These are phyloP conservation scores for Tolypocladium ophioglossoides DNA, from an alignment of 2,329 filamentous ascomycete species.

Conservation along the genomic window DNA sequence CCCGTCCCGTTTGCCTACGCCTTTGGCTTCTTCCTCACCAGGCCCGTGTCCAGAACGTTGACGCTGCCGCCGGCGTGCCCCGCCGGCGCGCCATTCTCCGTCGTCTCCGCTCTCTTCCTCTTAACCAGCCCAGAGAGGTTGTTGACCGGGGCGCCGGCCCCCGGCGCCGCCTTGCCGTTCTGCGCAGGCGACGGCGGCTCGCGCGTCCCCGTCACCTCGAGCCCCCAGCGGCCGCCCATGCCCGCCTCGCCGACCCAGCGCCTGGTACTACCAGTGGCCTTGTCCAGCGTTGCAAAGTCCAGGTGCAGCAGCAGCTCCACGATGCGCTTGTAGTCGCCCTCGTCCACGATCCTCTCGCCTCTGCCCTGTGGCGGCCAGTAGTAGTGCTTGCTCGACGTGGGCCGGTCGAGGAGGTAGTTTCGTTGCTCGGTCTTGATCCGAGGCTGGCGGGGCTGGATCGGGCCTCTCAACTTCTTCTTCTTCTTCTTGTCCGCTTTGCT, in stretches of 20 bases:
- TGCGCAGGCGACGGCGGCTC: conserved; percentile 10
- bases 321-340: conserved; percentile 55
- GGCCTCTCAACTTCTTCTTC: conserved; percentile 41
- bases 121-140: conserved; percentile 39
- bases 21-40: conserved; percentile 49
- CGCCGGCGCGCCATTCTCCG: conserved; percentile 6
- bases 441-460: conserved; percentile 53
- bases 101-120: conserved; percentile 28
- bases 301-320: conserved; percentile 61
- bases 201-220: conserved; percentile 35
- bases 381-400: conserved; percentile 50
- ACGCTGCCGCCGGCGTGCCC: conserved; percentile 11
- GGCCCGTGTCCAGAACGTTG: conserved; percentile 36
- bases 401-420: conserved; percentile 37
- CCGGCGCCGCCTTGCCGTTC: conserved; percentile 5
- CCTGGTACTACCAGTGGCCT: conserved; percentile 52
- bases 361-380: conserved; percentile 52
- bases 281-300: conserved; percentile 57
- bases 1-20: conserved; percentile 2
- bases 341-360: conserved; percentile 52
- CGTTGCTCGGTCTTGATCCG: conserved; percentile 50
- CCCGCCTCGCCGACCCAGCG: conserved; percentile 63
- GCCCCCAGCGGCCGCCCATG: conserved; percentile 40
- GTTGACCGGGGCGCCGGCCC: conserved; percentile 22
- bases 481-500: conserved; percentile 22